A percentile compares a stretch with the other conserved stretches of the same genome.
Conservation (phyloP, 73 alveolate species). For the Stentor roeselii region DNA sequence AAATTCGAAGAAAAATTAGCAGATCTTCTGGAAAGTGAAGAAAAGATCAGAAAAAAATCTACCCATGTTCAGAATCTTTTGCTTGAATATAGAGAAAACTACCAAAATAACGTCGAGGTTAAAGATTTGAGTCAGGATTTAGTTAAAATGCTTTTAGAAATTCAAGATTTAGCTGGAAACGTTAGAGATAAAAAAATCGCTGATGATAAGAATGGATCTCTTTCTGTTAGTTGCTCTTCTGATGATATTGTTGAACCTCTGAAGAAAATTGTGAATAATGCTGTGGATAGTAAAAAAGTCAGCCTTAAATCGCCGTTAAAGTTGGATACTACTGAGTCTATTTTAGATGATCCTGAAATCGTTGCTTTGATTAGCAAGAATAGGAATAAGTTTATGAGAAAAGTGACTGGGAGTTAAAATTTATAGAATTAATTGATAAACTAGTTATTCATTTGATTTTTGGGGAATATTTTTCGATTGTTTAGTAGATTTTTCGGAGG, state of each 20-base stretch:
- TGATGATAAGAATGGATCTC: neutral
- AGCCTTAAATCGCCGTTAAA: neutral
- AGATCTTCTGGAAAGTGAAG: neutral
- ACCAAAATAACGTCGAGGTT: neutral
- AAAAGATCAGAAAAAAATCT: neutral
- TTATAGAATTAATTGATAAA: no score
- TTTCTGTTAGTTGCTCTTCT: neutral
- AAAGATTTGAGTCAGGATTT: neutral
- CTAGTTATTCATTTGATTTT: no score
- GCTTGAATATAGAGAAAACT: neutral
- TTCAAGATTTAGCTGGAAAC: neutral
- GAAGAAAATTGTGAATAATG: neutral
- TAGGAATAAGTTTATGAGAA: neutral
- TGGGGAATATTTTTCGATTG: no score
- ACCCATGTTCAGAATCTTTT: no score
- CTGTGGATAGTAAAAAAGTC: neutral
- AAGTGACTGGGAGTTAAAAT: no score
- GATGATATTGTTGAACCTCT: neutral
- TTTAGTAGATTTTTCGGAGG: no score
- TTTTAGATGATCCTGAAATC: neutral
- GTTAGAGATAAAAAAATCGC: neutral
- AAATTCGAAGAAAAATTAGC: neutral
- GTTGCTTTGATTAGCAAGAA: neutral
- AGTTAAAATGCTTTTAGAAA: neutral
- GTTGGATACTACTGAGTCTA: neutral